A percentile compares a stretch with the other conserved stretches of the same genome.
Evolutionary conservation across 176 grass and related monocot genomes (phyloP).

Genomic region (Musa itinerans): DNA sequence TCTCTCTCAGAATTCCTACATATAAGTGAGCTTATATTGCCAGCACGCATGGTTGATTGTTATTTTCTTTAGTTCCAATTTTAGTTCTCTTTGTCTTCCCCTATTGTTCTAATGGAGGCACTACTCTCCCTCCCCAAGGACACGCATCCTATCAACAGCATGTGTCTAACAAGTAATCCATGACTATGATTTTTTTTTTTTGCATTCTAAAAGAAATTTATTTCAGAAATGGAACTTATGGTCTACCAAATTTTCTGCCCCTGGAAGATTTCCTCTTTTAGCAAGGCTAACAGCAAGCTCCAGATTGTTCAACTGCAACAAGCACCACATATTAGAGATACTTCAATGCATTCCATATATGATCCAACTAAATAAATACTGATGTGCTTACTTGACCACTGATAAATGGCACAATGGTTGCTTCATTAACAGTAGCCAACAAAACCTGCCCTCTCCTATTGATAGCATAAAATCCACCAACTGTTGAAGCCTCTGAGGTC

Average conservation of each 20-base stretch:
- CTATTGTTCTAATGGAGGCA: too few species aligned
- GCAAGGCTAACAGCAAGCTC: constrained; percentile 98
- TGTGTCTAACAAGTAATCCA: too few species aligned
- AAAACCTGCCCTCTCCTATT: constrained; percentile 95
- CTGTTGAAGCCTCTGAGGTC: constrained; percentile 70
- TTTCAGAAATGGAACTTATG: background rate
- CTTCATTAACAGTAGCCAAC: constrained; percentile 91
- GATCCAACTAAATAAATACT: constrained; percentile 3
- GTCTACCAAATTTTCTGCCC: constrained; percentile 87
- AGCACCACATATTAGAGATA: background rate
- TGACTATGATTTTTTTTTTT: too few species aligned
- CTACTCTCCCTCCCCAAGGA: too few species aligned
- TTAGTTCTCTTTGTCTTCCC: too few species aligned
- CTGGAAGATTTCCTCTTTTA: constrained; percentile 96
- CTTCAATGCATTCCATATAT: too few species aligned
- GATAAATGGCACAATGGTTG: constrained; percentile 77
- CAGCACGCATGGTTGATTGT: too few species aligned
- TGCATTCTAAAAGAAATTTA: too few species aligned
- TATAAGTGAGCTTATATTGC: too few species aligned
- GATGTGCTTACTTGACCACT: constrained; percentile 65
- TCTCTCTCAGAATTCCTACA: too few species aligned
- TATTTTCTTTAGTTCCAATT: too few species aligned
- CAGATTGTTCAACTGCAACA: constrained; percentile 72
- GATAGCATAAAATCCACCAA: constrained; percentile 93
- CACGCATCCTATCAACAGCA: too few species aligned